A percentile compares a stretch with the other conserved stretches of the same genome.
These are phyloP conservation scores for Obba rivulosa DNA, from an alignment of 768 basidiomycete species.

Conservation along the genomic window DNA sequence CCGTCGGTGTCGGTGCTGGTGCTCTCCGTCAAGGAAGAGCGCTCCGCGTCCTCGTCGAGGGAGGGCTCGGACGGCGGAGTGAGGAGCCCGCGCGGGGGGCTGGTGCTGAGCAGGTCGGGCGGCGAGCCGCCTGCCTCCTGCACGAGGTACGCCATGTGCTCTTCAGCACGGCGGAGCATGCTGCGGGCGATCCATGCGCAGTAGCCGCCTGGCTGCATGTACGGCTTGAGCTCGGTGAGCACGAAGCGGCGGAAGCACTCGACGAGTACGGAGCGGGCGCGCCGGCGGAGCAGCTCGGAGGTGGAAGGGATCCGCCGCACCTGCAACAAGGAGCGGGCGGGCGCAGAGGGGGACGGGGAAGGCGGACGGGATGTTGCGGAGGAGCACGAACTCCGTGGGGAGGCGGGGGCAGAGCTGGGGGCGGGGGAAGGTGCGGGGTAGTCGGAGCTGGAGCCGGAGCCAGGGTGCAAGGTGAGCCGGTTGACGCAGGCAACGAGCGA, in stretches of 20 bases:
- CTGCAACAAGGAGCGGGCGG: slow-evolving; percentile 12
- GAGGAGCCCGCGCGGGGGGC: neutral
- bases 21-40: slow-evolving; percentile 6
- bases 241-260: slow-evolving; percentile 63
- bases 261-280: slow-evolving; percentile 62
- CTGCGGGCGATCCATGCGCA: slow-evolving; percentile 50
- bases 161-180: slow-evolving; percentile 44
- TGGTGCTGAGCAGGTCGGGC: neutral
- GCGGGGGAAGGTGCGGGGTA: slow-evolving; percentile 8
- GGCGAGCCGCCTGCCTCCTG: slow-evolving; percentile 10
- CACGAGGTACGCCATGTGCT: slow-evolving; percentile 19
- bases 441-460: slow-evolving; percentile 9
- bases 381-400: slow-evolving; percentile 14
- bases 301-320: slow-evolving; percentile 3
- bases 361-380: slow-evolving; percentile 20
- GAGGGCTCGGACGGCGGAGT: slow-evolving; percentile 5
- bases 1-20: slow-evolving; percentile 22
- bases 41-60: slow-evolving; percentile 32
- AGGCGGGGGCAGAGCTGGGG: slow-evolving; percentile 2
- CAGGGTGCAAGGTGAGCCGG: slow-evolving; percentile 6
- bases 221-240: slow-evolving; percentile 39
- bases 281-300: slow-evolving; percentile 38
- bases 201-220: slow-evolving; percentile 32
- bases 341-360: slow-evolving; percentile 20
- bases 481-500: slow-evolving; percentile 52